Conservation (phyloP, 192 early-diverging fungal species). For the Dissophora globulifera region DNA sequence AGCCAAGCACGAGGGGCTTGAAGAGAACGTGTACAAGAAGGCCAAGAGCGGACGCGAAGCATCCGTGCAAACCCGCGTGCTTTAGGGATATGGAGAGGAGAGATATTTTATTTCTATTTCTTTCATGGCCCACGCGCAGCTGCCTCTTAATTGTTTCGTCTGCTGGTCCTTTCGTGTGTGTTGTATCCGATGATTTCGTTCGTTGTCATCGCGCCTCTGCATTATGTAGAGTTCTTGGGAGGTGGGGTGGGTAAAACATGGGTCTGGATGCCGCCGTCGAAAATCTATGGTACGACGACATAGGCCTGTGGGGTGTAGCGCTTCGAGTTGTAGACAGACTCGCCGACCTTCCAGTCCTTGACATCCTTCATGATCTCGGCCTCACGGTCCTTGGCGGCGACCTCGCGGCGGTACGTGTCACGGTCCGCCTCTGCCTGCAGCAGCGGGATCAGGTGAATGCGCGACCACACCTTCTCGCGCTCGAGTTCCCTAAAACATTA, state of each 20-base stretch:
- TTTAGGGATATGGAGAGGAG: slow-evolving; percentile 4
- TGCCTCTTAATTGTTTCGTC: too few relatives aligned
- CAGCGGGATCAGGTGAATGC: slow-evolving; percentile 91
- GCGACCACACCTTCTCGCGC: slow-evolving; percentile 93
- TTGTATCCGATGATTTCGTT: too few relatives aligned
- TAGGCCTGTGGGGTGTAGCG: slow-evolving; percentile 77
- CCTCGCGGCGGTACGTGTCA: slow-evolving; percentile 85
- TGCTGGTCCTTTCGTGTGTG: too few relatives aligned
- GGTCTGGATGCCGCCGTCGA: background rate
- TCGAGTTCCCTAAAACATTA: slow-evolving; percentile 76
- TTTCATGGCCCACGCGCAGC: too few relatives aligned
- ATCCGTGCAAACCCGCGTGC: slow-evolving; percentile 19
- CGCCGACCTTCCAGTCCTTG: slow-evolving; percentile 78
- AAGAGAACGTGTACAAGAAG: slow-evolving; percentile 82
- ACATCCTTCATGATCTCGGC: slow-evolving; percentile 89
- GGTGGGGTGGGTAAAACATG: background rate
- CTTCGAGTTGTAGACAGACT: slow-evolving; percentile 92
- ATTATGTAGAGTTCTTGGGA: too few relatives aligned
- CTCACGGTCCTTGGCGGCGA: slow-evolving; percentile 78
- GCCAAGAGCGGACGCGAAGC: slow-evolving; percentile 54
- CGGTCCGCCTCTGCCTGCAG: slow-evolving; percentile 95
- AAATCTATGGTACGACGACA: slow-evolving; percentile 73
- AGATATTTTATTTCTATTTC: background rate
- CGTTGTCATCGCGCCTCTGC: too few relatives aligned
- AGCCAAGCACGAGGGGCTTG: slow-evolving; percentile 73